Evolutionary conservation across 139 green algal species (phyloP).

Genomic region (Micromonas commoda): DNA sequence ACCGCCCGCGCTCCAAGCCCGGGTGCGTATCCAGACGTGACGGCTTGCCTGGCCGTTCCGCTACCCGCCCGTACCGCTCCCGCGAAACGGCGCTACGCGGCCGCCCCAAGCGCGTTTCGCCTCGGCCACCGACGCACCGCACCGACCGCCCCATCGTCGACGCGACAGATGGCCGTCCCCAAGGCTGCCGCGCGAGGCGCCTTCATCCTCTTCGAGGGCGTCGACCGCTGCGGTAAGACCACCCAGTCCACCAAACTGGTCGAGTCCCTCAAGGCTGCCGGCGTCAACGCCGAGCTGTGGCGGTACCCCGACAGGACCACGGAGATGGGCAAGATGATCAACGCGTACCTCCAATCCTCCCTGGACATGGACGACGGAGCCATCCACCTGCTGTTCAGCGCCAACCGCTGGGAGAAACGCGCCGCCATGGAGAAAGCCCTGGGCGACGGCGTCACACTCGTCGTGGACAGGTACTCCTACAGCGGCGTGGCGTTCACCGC

Average conservation of each 20-base stretch:
- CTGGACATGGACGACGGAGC: conserved; percentile 62
- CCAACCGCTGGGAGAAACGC: conserved; percentile 87
- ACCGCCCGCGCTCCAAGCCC: no score
- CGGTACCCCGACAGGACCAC: conserved; percentile 87
- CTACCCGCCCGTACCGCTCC: no score
- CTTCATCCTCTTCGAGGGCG: conserved; percentile 90
- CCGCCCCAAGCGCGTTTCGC: no score
- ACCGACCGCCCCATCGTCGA: no score
- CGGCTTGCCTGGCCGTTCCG: no score
- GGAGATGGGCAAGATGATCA: conserved; percentile 72
- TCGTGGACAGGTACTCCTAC: conserved; percentile 91
- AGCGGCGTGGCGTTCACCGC: conserved; percentile 83
- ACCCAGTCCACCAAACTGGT: conserved; percentile 77
- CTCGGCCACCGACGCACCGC: no score
- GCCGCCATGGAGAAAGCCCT: conserved; percentile 45
- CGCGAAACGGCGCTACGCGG: no score
- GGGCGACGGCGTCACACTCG: conserved; percentile 67
- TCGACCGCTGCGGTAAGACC: conserved; percentile 90
- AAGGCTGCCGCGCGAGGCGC: conserved; percentile 52
- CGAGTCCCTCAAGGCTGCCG: conserved; percentile 44
- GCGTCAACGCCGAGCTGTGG: conserved; percentile 62
- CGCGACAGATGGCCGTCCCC: not conserved
- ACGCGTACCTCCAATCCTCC: conserved; percentile 69
- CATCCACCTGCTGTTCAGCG: conserved; percentile 88
- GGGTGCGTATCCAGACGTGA: no score